A percentile compares a stretch with the other conserved stretches of the same genome.
Evolutionary conservation across 108 stramenopile species (phyloP).

Genomic region (Cyclotella kingstonii): DNA sequence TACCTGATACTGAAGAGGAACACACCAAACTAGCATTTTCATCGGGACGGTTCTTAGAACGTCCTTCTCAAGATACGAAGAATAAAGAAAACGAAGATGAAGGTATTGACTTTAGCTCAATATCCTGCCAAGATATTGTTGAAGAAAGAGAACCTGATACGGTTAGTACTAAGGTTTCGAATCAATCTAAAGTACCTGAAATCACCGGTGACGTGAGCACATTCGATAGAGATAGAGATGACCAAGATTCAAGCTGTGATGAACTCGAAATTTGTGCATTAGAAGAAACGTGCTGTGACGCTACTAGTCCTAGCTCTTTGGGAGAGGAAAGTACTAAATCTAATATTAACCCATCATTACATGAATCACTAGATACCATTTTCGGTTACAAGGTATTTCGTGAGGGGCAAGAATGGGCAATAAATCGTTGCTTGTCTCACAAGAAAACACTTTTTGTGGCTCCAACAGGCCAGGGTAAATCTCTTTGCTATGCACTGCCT

Average conservation of each 20-base stretch:
- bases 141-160: constrained; percentile 3
- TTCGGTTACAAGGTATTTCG: constrained; percentile 82
- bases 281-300: background rate
- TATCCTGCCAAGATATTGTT: too few species aligned
- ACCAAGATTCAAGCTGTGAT: constrained; percentile 41
- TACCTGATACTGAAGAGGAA: constrained; percentile 10
- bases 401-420: constrained; percentile 91
- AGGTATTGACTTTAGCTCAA: constrained; percentile 1
- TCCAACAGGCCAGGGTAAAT: constrained; percentile 98
- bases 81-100: constrained; percentile 21
- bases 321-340: background rate
- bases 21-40: too few species aligned
- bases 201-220: constrained; percentile 46
- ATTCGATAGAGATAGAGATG: constrained; percentile 36
- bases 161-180: background rate
- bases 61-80: too few species aligned
- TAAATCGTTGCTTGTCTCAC: constrained; percentile 64
- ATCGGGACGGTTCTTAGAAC: too few species aligned
- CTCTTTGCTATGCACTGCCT: constrained; percentile 95
- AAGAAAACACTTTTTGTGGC: constrained; percentile 87
- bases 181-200: constrained; percentile 19
- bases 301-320: background rate
- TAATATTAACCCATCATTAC: constrained; percentile 22
- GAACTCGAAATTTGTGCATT: constrained; percentile 45
- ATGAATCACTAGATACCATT: constrained; percentile 43